These are phyloP conservation scores for Henningerozyma blattae DNA, from an alignment of 805 yeast species.

Conservation along the genomic window DNA sequence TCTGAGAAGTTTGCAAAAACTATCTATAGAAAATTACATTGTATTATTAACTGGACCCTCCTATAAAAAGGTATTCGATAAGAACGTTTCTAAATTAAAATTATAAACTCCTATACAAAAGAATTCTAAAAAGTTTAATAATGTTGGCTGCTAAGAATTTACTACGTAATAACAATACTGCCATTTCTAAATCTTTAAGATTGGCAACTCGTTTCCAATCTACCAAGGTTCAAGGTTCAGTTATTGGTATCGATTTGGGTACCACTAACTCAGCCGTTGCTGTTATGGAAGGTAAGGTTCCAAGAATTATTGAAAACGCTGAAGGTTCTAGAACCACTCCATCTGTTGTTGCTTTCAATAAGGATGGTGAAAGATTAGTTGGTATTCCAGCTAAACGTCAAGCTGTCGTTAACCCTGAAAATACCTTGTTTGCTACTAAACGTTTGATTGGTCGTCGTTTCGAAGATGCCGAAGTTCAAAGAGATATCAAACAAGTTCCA, in stretches of 20 bases:
- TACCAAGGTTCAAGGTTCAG: conserved; percentile 30
- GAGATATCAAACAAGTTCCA: conserved; percentile 79
- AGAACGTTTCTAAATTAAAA: too few relatives aligned
- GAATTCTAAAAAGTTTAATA: neutral
- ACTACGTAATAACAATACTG: conserved; percentile 10
- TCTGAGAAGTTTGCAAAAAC: too few relatives aligned
- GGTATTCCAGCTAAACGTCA: conserved; percentile 96
- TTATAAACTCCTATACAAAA: too few relatives aligned
- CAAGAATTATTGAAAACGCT: conserved; percentile 66
- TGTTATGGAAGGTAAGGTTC: conserved; percentile 54
- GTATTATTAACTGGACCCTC: too few relatives aligned
- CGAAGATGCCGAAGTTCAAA: conserved; percentile 81
- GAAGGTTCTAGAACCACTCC: conserved; percentile 87
- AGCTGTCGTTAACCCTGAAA: conserved; percentile 88
- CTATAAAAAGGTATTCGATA: too few relatives aligned
- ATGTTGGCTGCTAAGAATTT: conserved; percentile 21
- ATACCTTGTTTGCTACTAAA: conserved; percentile 90
- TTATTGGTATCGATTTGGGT: conserved; percentile 77
- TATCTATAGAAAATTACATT: too few relatives aligned
- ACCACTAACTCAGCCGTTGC: conserved; percentile 88
- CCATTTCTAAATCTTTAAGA: conserved; percentile 8
- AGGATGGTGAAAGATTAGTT: conserved; percentile 81
- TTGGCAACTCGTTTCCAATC: conserved; percentile 22
- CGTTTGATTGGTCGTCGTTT: conserved; percentile 90
- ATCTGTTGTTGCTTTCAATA: conserved; percentile 88